Percentiles rank a stretch among this genome's conserved stretches.
Evolutionary conservation across 352 stramenopile genomes (phyloP).

Genomic region (Discostella stelligera): DNA sequence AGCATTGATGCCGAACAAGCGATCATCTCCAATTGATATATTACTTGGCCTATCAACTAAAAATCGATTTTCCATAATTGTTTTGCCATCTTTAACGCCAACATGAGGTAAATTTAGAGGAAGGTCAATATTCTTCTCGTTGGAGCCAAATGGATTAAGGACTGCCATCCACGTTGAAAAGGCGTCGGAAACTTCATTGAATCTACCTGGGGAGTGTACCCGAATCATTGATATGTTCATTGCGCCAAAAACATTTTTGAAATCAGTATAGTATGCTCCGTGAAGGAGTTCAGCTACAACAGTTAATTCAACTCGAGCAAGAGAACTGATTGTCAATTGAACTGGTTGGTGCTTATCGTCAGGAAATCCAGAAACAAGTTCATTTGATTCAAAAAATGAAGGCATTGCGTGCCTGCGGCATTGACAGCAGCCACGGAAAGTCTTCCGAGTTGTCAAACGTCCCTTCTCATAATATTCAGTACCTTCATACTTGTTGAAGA

Average conservation of each 20-base stretch:
- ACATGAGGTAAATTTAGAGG: slow-evolving; percentile 91
- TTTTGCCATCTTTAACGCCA: slow-evolving; percentile 11
- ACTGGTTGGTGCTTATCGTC: slow-evolving; percentile 94
- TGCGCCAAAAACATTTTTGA: slow-evolving; percentile 83
- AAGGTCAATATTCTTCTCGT: slow-evolving; percentile 83
- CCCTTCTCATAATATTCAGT: background rate
- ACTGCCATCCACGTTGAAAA: slow-evolving; percentile 82
- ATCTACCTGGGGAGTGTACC: slow-evolving; percentile 87
- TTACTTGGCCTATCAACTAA: slow-evolving; percentile 90
- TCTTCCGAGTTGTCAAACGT: slow-evolving; percentile 40
- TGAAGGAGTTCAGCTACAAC: slow-evolving; percentile 91
- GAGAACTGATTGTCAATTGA: slow-evolving; percentile 87
- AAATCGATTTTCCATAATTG: slow-evolving; percentile 84
- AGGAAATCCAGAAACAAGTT: slow-evolving; percentile 84
- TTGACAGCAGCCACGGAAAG: slow-evolving; percentile 84
- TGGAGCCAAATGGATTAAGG: slow-evolving; percentile 84
- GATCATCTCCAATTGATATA: slow-evolving; percentile 87
- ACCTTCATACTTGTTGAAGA: slow-evolving; percentile 58
- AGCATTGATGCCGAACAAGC: slow-evolving; percentile 10
- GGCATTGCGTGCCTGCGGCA: slow-evolving; percentile 88
- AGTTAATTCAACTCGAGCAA: slow-evolving; percentile 87
- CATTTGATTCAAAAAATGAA: slow-evolving; percentile 86
- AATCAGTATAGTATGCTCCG: slow-evolving; percentile 91
- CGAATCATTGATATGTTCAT: slow-evolving; percentile 86
- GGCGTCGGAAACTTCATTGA: slow-evolving; percentile 29